Evolutionary conservation across 371 early-diverging fungal species (phyloP).

Genomic region (Mucor racemosus): DNA sequence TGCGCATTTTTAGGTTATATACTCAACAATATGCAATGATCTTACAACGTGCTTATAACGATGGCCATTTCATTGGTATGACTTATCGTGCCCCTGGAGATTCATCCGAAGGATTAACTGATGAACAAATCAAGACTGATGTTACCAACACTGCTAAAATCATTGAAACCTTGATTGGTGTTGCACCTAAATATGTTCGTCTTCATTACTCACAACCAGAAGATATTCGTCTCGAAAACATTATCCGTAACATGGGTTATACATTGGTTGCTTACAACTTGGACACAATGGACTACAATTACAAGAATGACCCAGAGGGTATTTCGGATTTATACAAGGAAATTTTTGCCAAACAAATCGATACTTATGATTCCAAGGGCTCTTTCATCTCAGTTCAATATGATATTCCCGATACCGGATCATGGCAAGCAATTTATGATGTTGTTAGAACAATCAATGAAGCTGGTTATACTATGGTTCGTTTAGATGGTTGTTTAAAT

Average conservation of each 20-base stretch:
- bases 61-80: slow-evolving; percentile 65
- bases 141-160: slow-evolving; percentile 53
- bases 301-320: slow-evolving; percentile 40
- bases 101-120: slow-evolving; percentile 46
- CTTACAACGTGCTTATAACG: slow-evolving; percentile 57
- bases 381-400: slow-evolving; percentile 59
- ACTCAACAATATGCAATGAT: slow-evolving; percentile 62
- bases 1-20: slow-evolving; percentile 23
- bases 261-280: slow-evolving; percentile 55
- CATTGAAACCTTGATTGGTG: slow-evolving; percentile 54
- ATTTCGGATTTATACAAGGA: slow-evolving; percentile 49
- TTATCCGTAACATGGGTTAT: slow-evolving; percentile 53
- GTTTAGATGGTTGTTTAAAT: slow-evolving; percentile 60
- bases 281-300: slow-evolving; percentile 58
- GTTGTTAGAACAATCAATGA: slow-evolving; percentile 51
- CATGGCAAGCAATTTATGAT: slow-evolving; percentile 51
- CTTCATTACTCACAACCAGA: slow-evolving; percentile 57
- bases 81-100: slow-evolving; percentile 61
- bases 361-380: slow-evolving; percentile 60
- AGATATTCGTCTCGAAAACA: slow-evolving; percentile 46
- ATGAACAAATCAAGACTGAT: slow-evolving; percentile 53
- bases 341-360: slow-evolving; percentile 53
- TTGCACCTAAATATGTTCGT: slow-evolving; percentile 57
- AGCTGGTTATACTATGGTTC: slow-evolving; percentile 60
- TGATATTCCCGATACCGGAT: slow-evolving; percentile 61